phyloP scores from a whole-genome alignment of 495 filamentous ascomycete species.

The Margaritispora aquatica region DNA sequence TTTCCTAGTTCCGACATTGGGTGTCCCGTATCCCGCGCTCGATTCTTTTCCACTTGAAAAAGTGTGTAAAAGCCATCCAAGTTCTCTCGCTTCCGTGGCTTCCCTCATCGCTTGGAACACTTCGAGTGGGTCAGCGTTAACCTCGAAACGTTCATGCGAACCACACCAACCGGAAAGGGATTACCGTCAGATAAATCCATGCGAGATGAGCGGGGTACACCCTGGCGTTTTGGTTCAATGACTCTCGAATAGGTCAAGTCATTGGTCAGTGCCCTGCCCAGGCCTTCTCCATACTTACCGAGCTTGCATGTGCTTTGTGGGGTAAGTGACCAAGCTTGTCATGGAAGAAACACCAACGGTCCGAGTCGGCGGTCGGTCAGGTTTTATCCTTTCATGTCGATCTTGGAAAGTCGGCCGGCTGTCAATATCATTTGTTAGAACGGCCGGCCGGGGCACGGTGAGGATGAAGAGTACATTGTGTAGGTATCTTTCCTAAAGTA shows the following conservation, averaged over 20 bases:
- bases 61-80: too few species aligned
- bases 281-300: neutral
- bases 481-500: too few species aligned
- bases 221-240: neutral
- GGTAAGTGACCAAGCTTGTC: too few species aligned
- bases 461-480: neutral
- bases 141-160: neutral
- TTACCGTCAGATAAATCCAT: neutral
- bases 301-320: constrained; percentile 5
- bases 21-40: too few species aligned
- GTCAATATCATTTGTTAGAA: neutral
- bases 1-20: constrained; percentile 11
- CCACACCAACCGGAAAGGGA: neutral
- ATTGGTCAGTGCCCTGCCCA: neutral
- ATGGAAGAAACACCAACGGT: neutral
- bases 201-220: neutral
- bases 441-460: neutral
- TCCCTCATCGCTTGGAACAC: too few species aligned
- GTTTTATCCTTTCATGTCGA: neutral
- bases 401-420: neutral
- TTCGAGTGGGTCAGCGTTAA: neutral
- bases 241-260: neutral
- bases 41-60: too few species aligned
- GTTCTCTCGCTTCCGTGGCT: too few species aligned
- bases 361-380: neutral